These are phyloP conservation scores for Lyophyllum atratum DNA, from an alignment of 768 basidiomycete genomes.

Conservation along the genomic window DNA sequence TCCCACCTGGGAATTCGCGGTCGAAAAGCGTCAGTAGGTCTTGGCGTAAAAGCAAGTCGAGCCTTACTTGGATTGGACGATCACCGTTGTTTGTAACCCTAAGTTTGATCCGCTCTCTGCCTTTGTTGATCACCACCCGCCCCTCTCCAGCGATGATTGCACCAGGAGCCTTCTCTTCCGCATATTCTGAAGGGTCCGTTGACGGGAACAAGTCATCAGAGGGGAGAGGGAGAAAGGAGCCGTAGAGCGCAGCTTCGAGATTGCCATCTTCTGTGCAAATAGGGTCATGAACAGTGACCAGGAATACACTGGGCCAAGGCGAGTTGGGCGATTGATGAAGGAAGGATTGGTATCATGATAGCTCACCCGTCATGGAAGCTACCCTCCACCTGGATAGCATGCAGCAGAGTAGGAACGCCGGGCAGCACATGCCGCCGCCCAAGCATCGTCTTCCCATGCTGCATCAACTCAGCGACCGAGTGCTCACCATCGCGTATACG, in stretches of 20 bases:
- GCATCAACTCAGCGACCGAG: slow-evolving; percentile 90
- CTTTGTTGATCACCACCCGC: slow-evolving; percentile 75
- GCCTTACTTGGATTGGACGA: slow-evolving; percentile 81
- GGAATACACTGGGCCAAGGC: slow-evolving; percentile 63
- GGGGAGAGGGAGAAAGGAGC: slow-evolving; percentile 89
- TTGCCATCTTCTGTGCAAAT: slow-evolving; percentile 84
- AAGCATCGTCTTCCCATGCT: slow-evolving; percentile 84
- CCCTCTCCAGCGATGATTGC: slow-evolving; percentile 69
- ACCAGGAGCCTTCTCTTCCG: slow-evolving; percentile 65
- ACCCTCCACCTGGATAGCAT: slow-evolving; percentile 93
- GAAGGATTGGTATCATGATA: slow-evolving; percentile 20
- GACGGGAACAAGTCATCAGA: slow-evolving; percentile 63
- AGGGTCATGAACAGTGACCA: slow-evolving; percentile 97
- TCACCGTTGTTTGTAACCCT: slow-evolving; percentile 90
- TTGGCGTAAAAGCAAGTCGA: slow-evolving; percentile 3
- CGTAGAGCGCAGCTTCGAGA: slow-evolving; percentile 84
- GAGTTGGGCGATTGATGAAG: slow-evolving; percentile 1
- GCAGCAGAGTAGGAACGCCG: slow-evolving; percentile 70
- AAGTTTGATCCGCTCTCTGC: slow-evolving; percentile 66
- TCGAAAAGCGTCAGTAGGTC: slow-evolving; percentile 2
- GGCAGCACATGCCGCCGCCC: slow-evolving; percentile 89
- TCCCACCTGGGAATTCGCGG: slow-evolving; percentile 59
- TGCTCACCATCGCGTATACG: slow-evolving; percentile 88
- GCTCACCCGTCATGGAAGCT: slow-evolving; percentile 92
- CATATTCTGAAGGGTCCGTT: slow-evolving; percentile 47